Percentiles rank a stretch among this genome's conserved stretches.
These are phyloP conservation scores for Aspergillus sp. DNA, from an alignment of 2,329 filamentous ascomycete species.

Conservation along the genomic window DNA sequence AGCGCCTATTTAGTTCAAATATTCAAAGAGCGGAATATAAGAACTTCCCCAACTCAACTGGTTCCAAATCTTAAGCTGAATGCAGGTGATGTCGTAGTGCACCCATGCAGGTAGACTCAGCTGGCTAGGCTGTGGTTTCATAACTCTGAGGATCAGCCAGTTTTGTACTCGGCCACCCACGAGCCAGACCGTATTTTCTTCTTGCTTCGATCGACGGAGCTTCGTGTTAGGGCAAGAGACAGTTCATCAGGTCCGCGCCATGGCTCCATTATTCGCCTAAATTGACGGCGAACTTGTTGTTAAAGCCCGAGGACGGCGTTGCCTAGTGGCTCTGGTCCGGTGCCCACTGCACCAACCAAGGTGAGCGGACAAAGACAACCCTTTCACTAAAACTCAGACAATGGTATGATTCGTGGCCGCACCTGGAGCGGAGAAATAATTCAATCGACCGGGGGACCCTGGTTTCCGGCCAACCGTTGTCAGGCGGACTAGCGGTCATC, in stretches of 20 bases:
- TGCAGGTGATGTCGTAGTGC: neutral
- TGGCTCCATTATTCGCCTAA: neutral
- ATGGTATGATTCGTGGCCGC: neutral
- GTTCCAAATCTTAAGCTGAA: neutral
- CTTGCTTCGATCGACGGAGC: neutral
- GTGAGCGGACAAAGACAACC: neutral
- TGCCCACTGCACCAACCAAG: neutral
- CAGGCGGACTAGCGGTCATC: neutral
- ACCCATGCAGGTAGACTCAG: neutral
- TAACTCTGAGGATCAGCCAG: neutral
- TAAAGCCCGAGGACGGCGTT: slow-evolving; percentile 15
- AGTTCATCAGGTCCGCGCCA: neutral
- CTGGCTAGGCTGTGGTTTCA: neutral
- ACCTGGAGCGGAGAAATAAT: neutral
- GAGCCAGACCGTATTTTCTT: neutral
- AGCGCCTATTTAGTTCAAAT: slow-evolving; percentile 7
- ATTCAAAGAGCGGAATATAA: slow-evolving; percentile 5
- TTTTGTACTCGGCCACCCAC: neutral
- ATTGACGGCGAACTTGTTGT: slow-evolving; percentile 5
- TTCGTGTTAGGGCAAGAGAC: neutral
- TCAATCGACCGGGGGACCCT: neutral
- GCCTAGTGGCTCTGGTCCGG: neutral
- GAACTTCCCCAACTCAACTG: neutral
- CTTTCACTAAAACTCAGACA: neutral
- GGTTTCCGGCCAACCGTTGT: neutral